Conservation (phyloP, 192 early-diverging fungal species). For the Ambispora gerdemannii region DNA sequence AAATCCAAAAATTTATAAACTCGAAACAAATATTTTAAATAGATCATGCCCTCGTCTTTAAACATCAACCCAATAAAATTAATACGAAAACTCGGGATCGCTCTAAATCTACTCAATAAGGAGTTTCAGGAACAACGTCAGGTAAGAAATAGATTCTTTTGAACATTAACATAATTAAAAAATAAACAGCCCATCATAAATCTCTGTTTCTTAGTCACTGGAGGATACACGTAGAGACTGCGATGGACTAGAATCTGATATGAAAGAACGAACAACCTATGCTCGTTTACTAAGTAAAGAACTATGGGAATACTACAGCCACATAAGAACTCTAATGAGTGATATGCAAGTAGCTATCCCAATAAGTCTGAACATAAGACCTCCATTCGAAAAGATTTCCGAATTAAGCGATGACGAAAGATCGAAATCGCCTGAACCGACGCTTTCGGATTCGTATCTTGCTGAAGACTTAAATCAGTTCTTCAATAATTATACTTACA, state of each 20-base stretch:
- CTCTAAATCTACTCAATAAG: no score
- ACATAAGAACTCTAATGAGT: slow-evolving; percentile 5
- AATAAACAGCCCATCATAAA: no score
- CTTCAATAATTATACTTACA: slow-evolving; percentile 30
- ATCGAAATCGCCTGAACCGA: background rate
- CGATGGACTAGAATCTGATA: no score
- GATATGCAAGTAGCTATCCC: slow-evolving; percentile 4
- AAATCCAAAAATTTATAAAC: no score
- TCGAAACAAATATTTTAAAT: background rate
- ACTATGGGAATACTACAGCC: slow-evolving; percentile 10
- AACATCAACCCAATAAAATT: background rate
- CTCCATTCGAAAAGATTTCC: background rate
- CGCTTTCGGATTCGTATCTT: slow-evolving; percentile 6
- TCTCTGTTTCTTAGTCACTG: no score
- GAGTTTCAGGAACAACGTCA: no score
- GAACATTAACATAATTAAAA: no score
- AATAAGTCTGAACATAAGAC: background rate
- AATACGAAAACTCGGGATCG: background rate
- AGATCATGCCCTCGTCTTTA: background rate
- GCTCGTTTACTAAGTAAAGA: background rate
- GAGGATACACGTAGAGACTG: no score
- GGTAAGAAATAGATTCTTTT: no score
- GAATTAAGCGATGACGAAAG: background rate
- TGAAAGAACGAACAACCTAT: slow-evolving; percentile 3
- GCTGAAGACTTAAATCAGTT: slow-evolving; percentile 30